Evolutionary conservation across 2,329 filamentous ascomycete genomes (phyloP).

Genomic region (Salinomyces thailandicus): DNA sequence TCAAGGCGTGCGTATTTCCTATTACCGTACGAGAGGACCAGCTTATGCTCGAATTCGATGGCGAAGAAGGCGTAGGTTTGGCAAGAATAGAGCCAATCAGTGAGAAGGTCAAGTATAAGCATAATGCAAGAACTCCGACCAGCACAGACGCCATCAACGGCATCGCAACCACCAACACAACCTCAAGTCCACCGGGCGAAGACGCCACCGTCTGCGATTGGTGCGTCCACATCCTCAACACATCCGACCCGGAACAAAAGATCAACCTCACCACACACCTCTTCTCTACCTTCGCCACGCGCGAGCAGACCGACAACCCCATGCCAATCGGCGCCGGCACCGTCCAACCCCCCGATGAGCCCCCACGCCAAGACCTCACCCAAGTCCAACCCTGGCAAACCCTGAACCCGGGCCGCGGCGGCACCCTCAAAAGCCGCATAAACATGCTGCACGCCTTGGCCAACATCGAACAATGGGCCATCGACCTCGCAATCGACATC

Average conservation of each 20-base stretch:
- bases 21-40: background rate
- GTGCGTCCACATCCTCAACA: constrained; percentile 10
- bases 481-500: constrained; percentile 10
- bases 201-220: constrained; percentile 10
- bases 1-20: constrained; percentile 8
- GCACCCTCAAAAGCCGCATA: constrained; percentile 8
- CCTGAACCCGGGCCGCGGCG: constrained; percentile 6
- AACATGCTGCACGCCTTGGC: constrained; percentile 9
- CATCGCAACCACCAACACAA: constrained; percentile 1
- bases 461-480: constrained; percentile 12
- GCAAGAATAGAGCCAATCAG: constrained; percentile 6
- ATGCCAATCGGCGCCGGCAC: constrained; percentile 9
- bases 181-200: background rate
- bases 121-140: constrained; percentile 3
- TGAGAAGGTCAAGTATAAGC: constrained; percentile 10
- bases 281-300: constrained; percentile 7
- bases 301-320: constrained; percentile 6
- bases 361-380: constrained; percentile 4
- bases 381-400: constrained; percentile 7
- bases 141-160: background rate
- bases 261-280: constrained; percentile 10
- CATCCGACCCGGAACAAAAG: constrained; percentile 8
- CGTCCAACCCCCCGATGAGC: constrained; percentile 5
- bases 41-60: background rate
- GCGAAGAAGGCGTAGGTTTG: constrained; percentile 1